These are phyloP conservation scores for Solanum chacoense DNA, from an alignment of 305 asterid species.

Conservation along the genomic window DNA sequence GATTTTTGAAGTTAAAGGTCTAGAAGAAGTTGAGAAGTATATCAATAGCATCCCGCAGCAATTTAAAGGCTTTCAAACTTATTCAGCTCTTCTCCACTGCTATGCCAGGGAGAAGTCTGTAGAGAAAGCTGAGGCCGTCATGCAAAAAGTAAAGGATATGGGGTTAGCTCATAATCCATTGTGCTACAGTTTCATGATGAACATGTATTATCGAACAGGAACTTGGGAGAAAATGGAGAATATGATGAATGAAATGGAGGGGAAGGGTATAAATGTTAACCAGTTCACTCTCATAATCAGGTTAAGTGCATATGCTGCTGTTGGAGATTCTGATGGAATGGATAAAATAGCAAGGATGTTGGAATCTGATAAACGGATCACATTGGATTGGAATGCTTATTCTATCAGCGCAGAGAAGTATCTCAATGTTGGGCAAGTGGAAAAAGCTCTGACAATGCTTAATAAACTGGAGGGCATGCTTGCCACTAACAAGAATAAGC, in stretches of 20 bases:
- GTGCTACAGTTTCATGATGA: conserved; percentile 60
- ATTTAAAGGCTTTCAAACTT: conserved; percentile 17
- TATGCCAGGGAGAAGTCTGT: conserved; percentile 31
- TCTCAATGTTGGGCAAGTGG: conserved; percentile 35
- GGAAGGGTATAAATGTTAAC: conserved; percentile 31
- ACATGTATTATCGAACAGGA: conserved; percentile 30
- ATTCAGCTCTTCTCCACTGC: conserved; percentile 55
- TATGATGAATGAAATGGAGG: conserved; percentile 49
- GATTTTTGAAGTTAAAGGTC: conserved; percentile 33
- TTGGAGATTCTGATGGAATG: conserved; percentile 39
- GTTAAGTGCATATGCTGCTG: conserved; percentile 33
- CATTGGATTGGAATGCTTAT: conserved; percentile 24
- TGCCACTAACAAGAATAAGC: background rate
- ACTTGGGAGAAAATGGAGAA: conserved; percentile 19
- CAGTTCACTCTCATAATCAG: conserved; percentile 31
- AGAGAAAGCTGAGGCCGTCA: conserved; percentile 49
- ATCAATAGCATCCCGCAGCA: conserved; percentile 28
- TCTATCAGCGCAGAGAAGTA: conserved; percentile 35
- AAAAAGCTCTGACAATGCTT: conserved; percentile 33
- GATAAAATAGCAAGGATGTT: conserved; percentile 28
- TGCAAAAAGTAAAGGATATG: conserved; percentile 48
- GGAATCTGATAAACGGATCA: conserved; percentile 26
- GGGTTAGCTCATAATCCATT: conserved; percentile 37
- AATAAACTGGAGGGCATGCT: conserved; percentile 30
- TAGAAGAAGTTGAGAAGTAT: conserved; percentile 46